Evolutionary conservation across 129 eudicot species (phyloP).

Genomic region (Lonicera japonica): DNA sequence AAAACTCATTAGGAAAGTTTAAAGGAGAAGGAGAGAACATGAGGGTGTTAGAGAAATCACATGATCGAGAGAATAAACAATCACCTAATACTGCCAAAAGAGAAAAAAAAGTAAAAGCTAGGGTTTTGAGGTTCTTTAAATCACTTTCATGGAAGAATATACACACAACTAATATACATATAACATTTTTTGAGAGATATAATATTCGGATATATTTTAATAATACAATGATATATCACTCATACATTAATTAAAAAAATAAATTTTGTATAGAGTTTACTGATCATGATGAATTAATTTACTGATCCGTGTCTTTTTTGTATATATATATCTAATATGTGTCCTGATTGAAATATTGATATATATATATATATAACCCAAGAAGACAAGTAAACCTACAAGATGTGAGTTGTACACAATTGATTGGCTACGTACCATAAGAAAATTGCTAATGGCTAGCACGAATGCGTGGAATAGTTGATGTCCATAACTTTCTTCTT

Average conservation of each 20-base stretch:
- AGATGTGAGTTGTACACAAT: slow-evolving; percentile 26
- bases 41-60: slow-evolving; percentile 19
- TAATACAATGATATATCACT: too few species aligned
- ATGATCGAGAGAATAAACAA: slow-evolving; percentile 14
- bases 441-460: slow-evolving; percentile 45
- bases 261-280: neutral
- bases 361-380: slow-evolving; percentile 16
- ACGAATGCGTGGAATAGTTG: slow-evolving; percentile 39
- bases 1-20: slow-evolving; percentile 3
- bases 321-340: too few species aligned
- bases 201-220: too few species aligned
- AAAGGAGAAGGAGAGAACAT: slow-evolving; percentile 13
- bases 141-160: slow-evolving; percentile 50
- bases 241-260: too few species aligned
- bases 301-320: too few species aligned
- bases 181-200: too few species aligned
- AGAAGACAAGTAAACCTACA: slow-evolving; percentile 15
- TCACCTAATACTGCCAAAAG: slow-evolving; percentile 6
- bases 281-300: too few species aligned
- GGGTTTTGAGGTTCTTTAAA: slow-evolving; percentile 14
- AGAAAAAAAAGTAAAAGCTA: slow-evolving; percentile 4
- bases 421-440: slow-evolving; percentile 23
- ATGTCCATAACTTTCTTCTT: slow-evolving; percentile 1
- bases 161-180: too few species aligned
- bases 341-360: too few species aligned